Conservation (phyloP, 352 stramenopile species). For the Globisporangium cystogenes region DNA sequence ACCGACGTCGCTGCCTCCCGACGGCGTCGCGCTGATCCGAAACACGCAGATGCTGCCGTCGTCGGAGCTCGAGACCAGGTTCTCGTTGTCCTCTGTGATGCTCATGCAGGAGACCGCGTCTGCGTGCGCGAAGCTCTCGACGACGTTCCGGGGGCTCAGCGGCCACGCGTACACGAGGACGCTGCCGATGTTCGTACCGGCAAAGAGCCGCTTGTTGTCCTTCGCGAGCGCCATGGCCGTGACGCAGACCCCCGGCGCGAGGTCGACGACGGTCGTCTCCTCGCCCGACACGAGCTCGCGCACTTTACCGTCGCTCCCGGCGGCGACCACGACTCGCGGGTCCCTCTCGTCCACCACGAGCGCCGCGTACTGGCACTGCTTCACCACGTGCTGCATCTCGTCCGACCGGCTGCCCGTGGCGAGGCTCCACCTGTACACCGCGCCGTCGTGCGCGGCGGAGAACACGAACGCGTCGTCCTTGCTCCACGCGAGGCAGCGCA, state of each 20-base stretch:
- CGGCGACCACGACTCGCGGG: conserved; percentile 40
- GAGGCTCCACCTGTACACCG: conserved; percentile 77
- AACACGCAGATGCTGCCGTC: conserved; percentile 65
- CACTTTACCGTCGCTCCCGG: conserved; percentile 62
- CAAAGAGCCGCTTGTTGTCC: conserved; percentile 60
- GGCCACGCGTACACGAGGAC: conserved; percentile 66
- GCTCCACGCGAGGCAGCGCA: conserved; percentile 61
- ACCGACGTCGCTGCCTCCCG: not conserved
- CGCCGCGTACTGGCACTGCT: conserved; percentile 69
- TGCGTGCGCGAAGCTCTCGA: conserved; percentile 50
- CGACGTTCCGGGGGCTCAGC: conserved; percentile 26
- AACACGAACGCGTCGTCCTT: conserved; percentile 71
- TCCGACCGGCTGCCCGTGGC: conserved; percentile 50
- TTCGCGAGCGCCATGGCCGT: conserved; percentile 57
- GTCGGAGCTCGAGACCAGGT: conserved; percentile 49
- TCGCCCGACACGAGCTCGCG: conserved; percentile 57
- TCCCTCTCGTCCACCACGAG: conserved; percentile 49
- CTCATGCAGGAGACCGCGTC: conserved; percentile 58
- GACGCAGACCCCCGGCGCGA: conserved; percentile 31
- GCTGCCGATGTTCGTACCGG: conserved; percentile 50
- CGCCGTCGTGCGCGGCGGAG: conserved; percentile 72
- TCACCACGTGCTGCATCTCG: conserved; percentile 68
- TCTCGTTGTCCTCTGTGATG: conserved; percentile 71
- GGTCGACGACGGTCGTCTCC: conserved; percentile 43
- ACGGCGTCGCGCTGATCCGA: conserved; percentile 18